Evolutionary conservation across 139 green algal genomes (phyloP).

Genomic region (Chlamydomonas sp.): DNA sequence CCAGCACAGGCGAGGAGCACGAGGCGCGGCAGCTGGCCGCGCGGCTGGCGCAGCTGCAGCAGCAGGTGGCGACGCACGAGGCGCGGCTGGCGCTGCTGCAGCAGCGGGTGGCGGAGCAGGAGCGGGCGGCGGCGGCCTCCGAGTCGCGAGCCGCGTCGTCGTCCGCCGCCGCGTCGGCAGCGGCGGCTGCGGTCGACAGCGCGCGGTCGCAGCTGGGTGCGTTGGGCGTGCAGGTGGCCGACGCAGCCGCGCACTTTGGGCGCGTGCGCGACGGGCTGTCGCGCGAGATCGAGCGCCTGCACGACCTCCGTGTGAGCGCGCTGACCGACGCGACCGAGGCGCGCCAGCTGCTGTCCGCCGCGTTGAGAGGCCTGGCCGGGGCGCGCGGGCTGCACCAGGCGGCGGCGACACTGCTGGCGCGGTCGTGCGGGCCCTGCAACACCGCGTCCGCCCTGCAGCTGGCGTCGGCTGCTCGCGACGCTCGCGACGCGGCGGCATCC

Average conservation of each 20-base stretch:
- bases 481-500: no score
- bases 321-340: neutral
- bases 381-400: neutral
- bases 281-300: neutral
- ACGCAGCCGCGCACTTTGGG: neutral
- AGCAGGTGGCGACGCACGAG: no score
- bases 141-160: neutral
- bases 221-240: neutral
- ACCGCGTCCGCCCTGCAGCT: neutral
- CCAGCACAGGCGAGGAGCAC: neutral
- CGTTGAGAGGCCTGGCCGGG: neutral
- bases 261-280: neutral
- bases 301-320: neutral
- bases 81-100: neutral
- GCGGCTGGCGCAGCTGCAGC: neutral
- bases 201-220: neutral
- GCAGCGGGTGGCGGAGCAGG: neutral
- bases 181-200: neutral
- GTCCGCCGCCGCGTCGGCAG: neutral
- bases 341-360: neutral
- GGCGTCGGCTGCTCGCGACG: no score
- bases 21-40: neutral
- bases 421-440: neutral
- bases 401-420: neutral
- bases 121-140: neutral